Evolutionary conservation across 2,329 filamentous ascomycete genomes (phyloP).

Genomic region (Ophiostoma ulmi): DNA sequence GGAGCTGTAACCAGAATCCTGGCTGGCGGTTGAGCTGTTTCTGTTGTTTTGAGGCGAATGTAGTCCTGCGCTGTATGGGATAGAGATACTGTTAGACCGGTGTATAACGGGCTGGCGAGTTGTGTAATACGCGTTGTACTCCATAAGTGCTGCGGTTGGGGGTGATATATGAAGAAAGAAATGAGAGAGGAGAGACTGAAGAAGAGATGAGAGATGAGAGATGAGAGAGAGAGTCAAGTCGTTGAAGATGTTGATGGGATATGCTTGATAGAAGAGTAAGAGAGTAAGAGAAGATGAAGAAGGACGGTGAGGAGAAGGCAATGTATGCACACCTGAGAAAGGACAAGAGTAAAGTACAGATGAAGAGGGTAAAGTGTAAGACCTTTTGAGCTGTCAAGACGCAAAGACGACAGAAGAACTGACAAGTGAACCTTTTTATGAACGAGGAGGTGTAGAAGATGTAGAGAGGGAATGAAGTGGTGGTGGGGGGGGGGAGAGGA

Average conservation of each 20-base stretch:
- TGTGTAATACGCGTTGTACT: not conserved
- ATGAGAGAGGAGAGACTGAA: not conserved
- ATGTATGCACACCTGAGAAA: not conserved
- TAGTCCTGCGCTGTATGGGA: not conserved
- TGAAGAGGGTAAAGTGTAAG: not conserved
- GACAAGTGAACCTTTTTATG: constrained; percentile 6
- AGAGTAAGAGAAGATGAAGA: not conserved
- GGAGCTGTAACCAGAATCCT: not conserved
- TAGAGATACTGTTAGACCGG: not conserved
- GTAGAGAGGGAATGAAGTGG: not conserved
- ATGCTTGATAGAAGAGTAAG: not conserved
- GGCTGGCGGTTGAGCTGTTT: constrained; percentile 4
- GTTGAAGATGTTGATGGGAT: not conserved
- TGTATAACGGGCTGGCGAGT: not conserved
- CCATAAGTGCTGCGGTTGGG: not conserved
- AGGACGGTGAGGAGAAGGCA: not conserved
- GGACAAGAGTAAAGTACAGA: not conserved
- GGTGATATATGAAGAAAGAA: not conserved
- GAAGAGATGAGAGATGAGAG: not conserved
- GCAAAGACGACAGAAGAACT: constrained; percentile 5
- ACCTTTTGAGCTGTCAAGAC: constrained; percentile 9
- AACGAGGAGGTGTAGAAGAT: not conserved
- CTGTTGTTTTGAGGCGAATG: not conserved
- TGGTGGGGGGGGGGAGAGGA: not conserved
- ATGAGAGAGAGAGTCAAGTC: not conserved